phyloP scores from a whole-genome alignment of 768 basidiomycete species.

The Lactifluus hygrophoroides region DNA sequence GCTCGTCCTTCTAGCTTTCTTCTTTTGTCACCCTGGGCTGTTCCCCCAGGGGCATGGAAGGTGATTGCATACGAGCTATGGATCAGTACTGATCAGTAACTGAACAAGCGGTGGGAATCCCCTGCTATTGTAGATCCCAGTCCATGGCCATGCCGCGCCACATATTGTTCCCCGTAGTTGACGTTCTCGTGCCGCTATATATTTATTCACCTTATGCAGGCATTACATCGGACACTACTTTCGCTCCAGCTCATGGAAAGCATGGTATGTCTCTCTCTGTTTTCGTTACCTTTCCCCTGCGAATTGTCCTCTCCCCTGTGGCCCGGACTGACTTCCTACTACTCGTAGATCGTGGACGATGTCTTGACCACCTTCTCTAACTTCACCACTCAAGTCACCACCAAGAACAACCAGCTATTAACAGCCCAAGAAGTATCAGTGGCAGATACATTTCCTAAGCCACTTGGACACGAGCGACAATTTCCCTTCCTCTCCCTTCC shows the following conservation, averaged over 20 bases:
- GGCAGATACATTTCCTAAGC: neutral
- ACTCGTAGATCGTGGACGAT: constrained; percentile 1
- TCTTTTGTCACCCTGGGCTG: neutral
- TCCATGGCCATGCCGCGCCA: neutral
- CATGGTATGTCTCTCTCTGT: neutral
- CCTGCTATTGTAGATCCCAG: neutral
- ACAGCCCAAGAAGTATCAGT: neutral
- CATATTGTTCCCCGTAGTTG: neutral
- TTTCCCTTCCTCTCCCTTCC: constrained; percentile 4
- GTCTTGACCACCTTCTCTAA: neutral
- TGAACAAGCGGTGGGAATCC: neutral
- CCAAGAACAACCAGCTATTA: neutral
- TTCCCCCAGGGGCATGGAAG: neutral
- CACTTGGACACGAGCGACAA: neutral
- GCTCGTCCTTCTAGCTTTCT: neutral
- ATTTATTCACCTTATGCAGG: neutral
- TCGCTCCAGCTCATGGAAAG: neutral
- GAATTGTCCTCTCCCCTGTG: too few relatives aligned
- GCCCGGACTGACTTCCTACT: neutral
- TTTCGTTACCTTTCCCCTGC: neutral
- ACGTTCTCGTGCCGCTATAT: neutral
- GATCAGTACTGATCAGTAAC: too few relatives aligned
- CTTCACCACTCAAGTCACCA: neutral
- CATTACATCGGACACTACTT: neutral
- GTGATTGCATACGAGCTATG: too few relatives aligned